Conservation (phyloP, 805 yeast genomes). For the Maudiozyma saulgeensis region DNA sequence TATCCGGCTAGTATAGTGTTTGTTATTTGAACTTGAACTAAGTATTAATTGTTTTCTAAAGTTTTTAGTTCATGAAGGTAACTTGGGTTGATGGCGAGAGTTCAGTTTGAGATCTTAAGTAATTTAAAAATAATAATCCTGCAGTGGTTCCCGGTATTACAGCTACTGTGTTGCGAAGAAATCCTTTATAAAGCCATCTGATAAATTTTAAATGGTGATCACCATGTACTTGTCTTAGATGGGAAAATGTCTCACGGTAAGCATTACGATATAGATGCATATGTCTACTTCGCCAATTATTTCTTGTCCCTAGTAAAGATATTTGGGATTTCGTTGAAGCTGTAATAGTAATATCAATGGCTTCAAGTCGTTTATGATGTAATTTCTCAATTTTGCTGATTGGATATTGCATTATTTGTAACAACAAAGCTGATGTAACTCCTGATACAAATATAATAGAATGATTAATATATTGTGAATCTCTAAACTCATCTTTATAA, state of each 20-base stretch:
- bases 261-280: conserved; percentile 23
- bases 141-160: conserved; percentile 84
- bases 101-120: conserved; percentile 42
- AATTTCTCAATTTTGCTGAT: conserved; percentile 68
- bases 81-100: neutral
- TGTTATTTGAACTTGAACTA: too few species aligned
- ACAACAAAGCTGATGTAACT: conserved; percentile 69
- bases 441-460: conserved; percentile 63
- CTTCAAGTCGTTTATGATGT: conserved; percentile 71
- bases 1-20: neutral
- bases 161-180: conserved; percentile 57
- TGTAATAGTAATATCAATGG: conserved; percentile 19
- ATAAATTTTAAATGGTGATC: conserved; percentile 38
- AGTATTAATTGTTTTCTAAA: too few species aligned
- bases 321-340: neutral
- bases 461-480: conserved; percentile 21
- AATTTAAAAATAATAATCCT: conserved; percentile 77
- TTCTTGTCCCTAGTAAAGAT: too few species aligned
- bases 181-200: conserved; percentile 71
- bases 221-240: conserved; percentile 43
- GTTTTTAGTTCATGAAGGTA: neutral
- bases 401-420: conserved; percentile 78
- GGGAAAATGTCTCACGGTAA: conserved; percentile 64
- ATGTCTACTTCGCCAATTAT: neutral
- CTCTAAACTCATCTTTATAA: conserved; percentile 39